Base-by-base conservation (phyloP, 805 yeast genomes). In the Clavispora asparagi region DNA sequence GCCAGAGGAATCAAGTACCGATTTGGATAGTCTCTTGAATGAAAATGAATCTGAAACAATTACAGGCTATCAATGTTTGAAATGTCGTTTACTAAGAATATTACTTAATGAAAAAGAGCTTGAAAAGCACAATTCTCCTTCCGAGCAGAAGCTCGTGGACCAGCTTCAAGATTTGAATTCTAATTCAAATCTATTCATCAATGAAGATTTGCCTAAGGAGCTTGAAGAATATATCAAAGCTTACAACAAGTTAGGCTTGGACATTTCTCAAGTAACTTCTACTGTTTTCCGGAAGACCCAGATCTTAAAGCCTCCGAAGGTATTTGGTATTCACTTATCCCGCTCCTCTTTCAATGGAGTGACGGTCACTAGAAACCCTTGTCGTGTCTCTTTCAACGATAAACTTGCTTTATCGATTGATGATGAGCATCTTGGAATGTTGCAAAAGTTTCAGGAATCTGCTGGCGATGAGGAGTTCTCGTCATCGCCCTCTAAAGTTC, bases 291-390 rank as follows among this genome's bases (percentile, higher is more conserved):
- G 87, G 58, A 77, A 76, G 50, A 79, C 83, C 0, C 71, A 74
- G 23, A 74, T 89, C 36, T 71, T 79, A 11, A 74, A 76, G 45
- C 78, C 87, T 4, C 97, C 99, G 0, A 73, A 77, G 45, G 67
- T 87, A 7, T 71, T 94, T 42, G 78, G 87, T 0, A 67, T 92
- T n/a, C 98, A 92, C 62, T 65, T 94, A 37, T 88, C 96, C 9
- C 73, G 98, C 56, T 91, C 97, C 0, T 76, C 85, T 37, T 90
- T 77, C 59, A 75, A 79, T 41, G 88, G 86, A 8, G 79, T 79
- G 37, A 78, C 76, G 14, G 78, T 86, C 1, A 74, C 83, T 8
- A 77, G 96, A 55, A 91, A 88, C 64, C 70, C 87, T 9, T 87
- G 96, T 62, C 71, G 80, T 44, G 89, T 89, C 6, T 61, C 69